Conservation (phyloP, 2,329 filamentous ascomycete genomes). For the Neofusicoccum cordaticola region DNA sequence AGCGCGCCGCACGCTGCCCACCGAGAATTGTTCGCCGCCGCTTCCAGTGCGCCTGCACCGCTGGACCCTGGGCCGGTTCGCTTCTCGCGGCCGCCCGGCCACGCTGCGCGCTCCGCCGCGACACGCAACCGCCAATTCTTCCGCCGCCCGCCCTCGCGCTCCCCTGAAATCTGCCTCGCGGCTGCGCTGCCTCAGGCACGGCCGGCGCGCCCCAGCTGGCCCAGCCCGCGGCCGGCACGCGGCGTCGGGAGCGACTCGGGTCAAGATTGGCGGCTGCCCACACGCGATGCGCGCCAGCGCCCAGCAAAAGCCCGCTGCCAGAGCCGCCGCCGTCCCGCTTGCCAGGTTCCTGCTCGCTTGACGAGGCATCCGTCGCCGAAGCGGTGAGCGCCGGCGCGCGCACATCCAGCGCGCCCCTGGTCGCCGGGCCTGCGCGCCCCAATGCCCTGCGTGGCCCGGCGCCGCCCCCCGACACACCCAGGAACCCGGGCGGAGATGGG, state of each 20-base stretch:
- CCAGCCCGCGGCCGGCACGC: not conserved
- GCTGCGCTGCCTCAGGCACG: not conserved
- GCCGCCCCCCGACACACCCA: not conserved
- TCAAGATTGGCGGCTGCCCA: not conserved
- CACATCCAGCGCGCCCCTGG: slow-evolving; percentile 2
- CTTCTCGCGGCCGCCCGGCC: not conserved
- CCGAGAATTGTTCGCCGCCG: not conserved
- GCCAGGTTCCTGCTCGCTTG: slow-evolving; percentile 8
- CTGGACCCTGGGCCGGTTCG: slow-evolving; percentile 11
- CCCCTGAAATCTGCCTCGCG: slow-evolving; percentile 8
- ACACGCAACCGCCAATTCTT: not conserved
- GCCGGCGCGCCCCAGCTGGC: not conserved
- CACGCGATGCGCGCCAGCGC: not conserved
- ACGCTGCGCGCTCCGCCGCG: not conserved
- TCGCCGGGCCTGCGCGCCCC: not conserved
- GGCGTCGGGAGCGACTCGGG: slow-evolving; percentile 14
- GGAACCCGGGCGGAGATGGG: slow-evolving; percentile 10
- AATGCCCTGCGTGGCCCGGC: not conserved
- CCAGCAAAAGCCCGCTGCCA: not conserved
- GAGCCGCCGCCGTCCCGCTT: slow-evolving; percentile 13
- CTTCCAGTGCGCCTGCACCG: not conserved
- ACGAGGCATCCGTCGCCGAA: slow-evolving; percentile 1
- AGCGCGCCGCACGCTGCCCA: not conserved
- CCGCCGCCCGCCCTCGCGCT: not conserved
- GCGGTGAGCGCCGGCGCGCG: not conserved